These are phyloP conservation scores for Podosphaera fusca DNA, from an alignment of 2,329 filamentous ascomycete species.

Conservation along the genomic window DNA sequence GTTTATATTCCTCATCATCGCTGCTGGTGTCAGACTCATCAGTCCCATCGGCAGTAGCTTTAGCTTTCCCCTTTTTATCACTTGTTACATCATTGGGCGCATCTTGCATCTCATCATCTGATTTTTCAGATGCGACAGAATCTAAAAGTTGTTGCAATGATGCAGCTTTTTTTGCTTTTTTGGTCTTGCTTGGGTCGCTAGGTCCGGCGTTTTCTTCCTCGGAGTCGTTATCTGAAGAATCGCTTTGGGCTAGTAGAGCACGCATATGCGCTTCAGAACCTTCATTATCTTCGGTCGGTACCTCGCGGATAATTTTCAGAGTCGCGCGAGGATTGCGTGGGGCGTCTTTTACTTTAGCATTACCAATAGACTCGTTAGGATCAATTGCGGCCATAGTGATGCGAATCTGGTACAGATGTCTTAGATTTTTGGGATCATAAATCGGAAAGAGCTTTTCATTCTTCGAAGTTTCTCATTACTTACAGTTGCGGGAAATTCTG, in stretches of 20 bases:
- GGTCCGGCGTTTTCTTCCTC: conserved; percentile 71
- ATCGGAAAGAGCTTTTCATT: not conserved
- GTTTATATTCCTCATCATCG: conserved; percentile 28
- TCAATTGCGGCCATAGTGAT: conserved; percentile 98
- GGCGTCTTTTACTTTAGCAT: conserved; percentile 36
- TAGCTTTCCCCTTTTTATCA: conserved; percentile 48
- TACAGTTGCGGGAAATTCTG: conserved; percentile 67
- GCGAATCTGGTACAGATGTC: conserved; percentile 41
- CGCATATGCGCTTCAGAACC: conserved; percentile 43
- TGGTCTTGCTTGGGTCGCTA: conserved; percentile 73
- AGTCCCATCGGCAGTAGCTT: conserved; percentile 25
- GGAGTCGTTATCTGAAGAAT: conserved; percentile 26
- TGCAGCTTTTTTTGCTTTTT: conserved; percentile 62
- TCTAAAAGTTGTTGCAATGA: conserved; percentile 57
- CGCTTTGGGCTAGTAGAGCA: conserved; percentile 24
- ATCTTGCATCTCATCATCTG: conserved; percentile 53
- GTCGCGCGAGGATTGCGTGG: conserved; percentile 53
- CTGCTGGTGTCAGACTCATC: conserved; percentile 28
- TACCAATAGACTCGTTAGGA: conserved; percentile 52
- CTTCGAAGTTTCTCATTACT: conserved; percentile 19
- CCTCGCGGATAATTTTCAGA: conserved; percentile 68
- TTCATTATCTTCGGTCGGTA: conserved; percentile 36
- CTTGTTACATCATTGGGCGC: conserved; percentile 36
- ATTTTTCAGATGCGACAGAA: conserved; percentile 35
- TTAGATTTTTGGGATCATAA: not conserved